These are phyloP conservation scores for Peronosclerospora sorghi DNA, from an alignment of 352 stramenopile genomes.

Conservation along the genomic window DNA sequence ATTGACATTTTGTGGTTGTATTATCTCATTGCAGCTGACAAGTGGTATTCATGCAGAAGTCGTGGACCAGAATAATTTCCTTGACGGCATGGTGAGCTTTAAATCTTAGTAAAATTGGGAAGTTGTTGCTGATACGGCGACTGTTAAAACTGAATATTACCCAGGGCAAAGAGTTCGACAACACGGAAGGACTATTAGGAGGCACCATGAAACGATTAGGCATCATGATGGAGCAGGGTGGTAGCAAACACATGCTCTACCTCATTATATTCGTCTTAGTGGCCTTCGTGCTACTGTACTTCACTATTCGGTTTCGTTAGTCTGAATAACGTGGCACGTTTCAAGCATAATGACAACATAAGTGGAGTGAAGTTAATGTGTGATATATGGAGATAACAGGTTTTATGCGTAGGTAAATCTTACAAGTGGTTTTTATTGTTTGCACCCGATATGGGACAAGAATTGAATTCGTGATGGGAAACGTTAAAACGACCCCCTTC, in stretches of 20 bases:
- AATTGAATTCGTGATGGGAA: no score
- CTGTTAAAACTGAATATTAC: neutral
- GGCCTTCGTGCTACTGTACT: no score
- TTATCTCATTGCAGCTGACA: slow-evolving; percentile 50
- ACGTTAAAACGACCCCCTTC: no score
- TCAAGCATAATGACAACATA: no score
- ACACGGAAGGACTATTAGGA: slow-evolving; percentile 68
- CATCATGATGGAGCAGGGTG: slow-evolving; percentile 80
- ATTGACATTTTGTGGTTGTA: neutral
- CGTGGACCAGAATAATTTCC: slow-evolving; percentile 69
- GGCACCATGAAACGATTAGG: slow-evolving; percentile 80
- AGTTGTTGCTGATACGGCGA: neutral
- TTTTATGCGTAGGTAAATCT: no score
- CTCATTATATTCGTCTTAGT: no score
- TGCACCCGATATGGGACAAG: no score
- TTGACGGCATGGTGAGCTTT: slow-evolving; percentile 63
- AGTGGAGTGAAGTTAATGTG: no score
- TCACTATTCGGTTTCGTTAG: no score
- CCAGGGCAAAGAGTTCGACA: slow-evolving; percentile 80
- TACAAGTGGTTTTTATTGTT: no score
- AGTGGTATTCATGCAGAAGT: slow-evolving; percentile 73
- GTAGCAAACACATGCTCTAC: slow-evolving; percentile 86
- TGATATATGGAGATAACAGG: no score
- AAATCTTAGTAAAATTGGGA: neutral
- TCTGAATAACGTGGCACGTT: no score